Percentiles rank a stretch among this genome's conserved stretches.
Conservation (phyloP, 495 filamentous ascomycete species). For the Penicillium verhagenii region DNA sequence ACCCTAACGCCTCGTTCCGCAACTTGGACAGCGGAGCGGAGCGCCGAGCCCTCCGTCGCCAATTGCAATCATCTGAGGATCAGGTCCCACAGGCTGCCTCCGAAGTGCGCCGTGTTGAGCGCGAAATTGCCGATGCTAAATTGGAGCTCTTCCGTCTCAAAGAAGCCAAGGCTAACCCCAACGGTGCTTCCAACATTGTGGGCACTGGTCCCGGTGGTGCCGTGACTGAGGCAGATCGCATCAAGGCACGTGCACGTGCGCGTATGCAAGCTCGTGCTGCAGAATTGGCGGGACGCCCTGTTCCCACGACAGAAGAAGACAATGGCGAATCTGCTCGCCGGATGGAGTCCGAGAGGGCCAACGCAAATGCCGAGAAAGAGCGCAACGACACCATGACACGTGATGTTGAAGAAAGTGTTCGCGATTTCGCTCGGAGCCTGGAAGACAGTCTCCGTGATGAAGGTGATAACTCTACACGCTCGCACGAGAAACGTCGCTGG, state of each 20-base stretch:
- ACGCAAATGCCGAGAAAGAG: conserved; percentile 78
- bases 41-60: conserved; percentile 77
- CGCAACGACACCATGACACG: conserved; percentile 94
- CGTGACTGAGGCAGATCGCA: conserved; percentile 88
- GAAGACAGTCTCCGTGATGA: conserved; percentile 86
- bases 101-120: conserved; percentile 84
- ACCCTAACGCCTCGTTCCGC: conserved; percentile 75
- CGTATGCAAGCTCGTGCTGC: conserved; percentile 98
- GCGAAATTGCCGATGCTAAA: conserved; percentile 86
- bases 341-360: conserved; percentile 82
- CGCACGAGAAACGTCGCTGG: conserved; percentile 93
- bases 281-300: conserved; percentile 80
- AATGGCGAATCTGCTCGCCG: conserved; percentile 74
- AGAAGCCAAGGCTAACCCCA: conserved; percentile 90
- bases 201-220: conserved; percentile 91
- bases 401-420: conserved; percentile 95
- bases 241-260: conserved; percentile 92
- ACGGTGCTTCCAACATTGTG: conserved; percentile 76
- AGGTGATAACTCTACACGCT: conserved; percentile 62
- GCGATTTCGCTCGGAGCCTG: conserved; percentile 79
- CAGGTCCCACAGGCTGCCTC: conserved; percentile 89
- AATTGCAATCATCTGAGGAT: conserved; percentile 85
- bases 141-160: conserved; percentile 91
- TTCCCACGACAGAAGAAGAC: conserved; percentile 60
- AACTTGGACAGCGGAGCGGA: conserved; percentile 83